Base-by-base conservation (phyloP, 371 early-diverging fungal species). In the Mortierella sp. region DNA sequence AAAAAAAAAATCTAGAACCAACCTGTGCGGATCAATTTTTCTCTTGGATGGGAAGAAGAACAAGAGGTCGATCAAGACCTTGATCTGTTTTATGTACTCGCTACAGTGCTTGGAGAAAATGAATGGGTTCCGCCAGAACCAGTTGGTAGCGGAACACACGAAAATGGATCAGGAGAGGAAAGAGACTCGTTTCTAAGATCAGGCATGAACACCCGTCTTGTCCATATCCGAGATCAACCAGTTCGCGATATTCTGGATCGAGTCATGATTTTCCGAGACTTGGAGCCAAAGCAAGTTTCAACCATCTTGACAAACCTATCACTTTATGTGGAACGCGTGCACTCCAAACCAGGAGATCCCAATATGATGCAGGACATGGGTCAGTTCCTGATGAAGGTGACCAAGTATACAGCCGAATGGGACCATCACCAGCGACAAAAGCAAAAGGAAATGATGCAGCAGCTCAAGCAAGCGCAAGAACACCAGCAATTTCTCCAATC, bases 211-310 rank as follows among this genome's bases (percentile, higher is more conserved):
- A 61, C 25, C 11, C 85, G 84, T 46, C 75, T 83, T 6, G 79
- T 87, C 2, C 86, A 84, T 65, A 72, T 89, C 7, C 86, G 87
- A 1, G 88, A 89, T 52, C 90, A 89, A 21, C 90, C 90, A 16
- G 82, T 89, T 7, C 86, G 87, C 6, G 90, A 89, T 62, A 88
- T 89, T 6, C 29, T 89, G 16, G 88, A 89, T 28, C 85, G 88
- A 45, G 69, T 89, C 50, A 84, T 84, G 82, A 88, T 80, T 29
- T 80, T 80, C 45, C 28, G 87, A 60, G 88, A 86, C 50, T 79
- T 89, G 79, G 88, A 87, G 18, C 81, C 87, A 4, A 73, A 76
- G 16, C 82, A 87, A 7, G 88, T 89, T 19, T 89, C 90, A 0
- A 85, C 84, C 3, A 87, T 89, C 19, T 60, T 89, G 26, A 80